phyloP scores from a whole-genome alignment of 352 stramenopile species.

The Elongisporangium prolatum region DNA sequence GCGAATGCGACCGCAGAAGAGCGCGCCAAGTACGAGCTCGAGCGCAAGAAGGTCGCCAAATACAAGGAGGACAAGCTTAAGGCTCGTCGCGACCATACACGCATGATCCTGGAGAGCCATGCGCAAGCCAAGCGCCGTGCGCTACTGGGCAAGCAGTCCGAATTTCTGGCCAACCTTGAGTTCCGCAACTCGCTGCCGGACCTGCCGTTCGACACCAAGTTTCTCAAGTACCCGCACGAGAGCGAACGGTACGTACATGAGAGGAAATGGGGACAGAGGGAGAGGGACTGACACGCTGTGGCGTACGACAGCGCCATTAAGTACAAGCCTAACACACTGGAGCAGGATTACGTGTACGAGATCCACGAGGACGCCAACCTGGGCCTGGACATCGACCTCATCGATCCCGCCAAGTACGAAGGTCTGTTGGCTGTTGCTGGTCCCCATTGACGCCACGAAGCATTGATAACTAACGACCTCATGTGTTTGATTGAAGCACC shows the following conservation, averaged over 20 bases:
- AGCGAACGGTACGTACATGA: constrained; percentile 37
- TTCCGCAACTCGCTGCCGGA: constrained; percentile 82
- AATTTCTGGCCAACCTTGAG: constrained; percentile 77
- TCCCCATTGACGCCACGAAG: too few relatives aligned
- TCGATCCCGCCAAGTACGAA: constrained; percentile 84
- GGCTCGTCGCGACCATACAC: constrained; percentile 77
- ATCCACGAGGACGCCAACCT: constrained; percentile 81
- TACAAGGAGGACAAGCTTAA: constrained; percentile 89
- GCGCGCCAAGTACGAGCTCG: constrained; percentile 73
- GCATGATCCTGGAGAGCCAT: constrained; percentile 85
- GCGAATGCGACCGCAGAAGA: constrained; percentile 60
- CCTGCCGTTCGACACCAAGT: constrained; percentile 84
- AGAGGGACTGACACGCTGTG: not conserved
- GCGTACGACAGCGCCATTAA: constrained; percentile 54
- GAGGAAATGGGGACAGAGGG: not conserved
- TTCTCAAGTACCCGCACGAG: constrained; percentile 80
- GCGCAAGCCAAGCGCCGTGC: constrained; percentile 77
- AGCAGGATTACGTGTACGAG: constrained; percentile 85
- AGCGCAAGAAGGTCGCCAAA: constrained; percentile 85
- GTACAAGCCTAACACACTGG: constrained; percentile 83
- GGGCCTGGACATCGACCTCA: constrained; percentile 76
- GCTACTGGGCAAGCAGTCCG: constrained; percentile 77
- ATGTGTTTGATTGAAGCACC: constrained; percentile 31
- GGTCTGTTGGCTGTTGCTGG: constrained; percentile 17
- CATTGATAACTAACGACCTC: not conserved